Evolutionary conservation across 2,329 filamentous ascomycete species (phyloP).

Genomic region (Aspergillus tubingensis): DNA sequence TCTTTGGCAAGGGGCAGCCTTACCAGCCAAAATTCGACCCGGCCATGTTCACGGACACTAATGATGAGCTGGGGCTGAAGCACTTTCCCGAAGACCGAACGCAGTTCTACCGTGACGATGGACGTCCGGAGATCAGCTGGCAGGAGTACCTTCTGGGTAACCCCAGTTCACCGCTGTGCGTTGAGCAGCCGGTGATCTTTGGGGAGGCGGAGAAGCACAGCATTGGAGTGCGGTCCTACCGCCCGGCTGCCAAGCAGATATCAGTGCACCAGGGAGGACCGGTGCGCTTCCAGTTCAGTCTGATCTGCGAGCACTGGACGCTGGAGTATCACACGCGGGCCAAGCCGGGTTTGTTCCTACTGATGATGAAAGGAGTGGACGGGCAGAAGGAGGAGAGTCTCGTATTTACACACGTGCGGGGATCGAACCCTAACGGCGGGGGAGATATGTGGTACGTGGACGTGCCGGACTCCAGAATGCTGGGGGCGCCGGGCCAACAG

Average conservation of each 20-base stretch:
- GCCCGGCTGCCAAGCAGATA: constrained; percentile 63
- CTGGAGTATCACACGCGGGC: constrained; percentile 63
- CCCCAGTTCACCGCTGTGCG: constrained; percentile 46
- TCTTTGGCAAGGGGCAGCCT: constrained; percentile 55
- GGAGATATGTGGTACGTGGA: constrained; percentile 82
- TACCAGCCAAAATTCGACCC: constrained; percentile 73
- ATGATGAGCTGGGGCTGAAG: constrained; percentile 76
- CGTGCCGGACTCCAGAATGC: constrained; percentile 59
- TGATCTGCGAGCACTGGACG: constrained; percentile 80
- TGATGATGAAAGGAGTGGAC: constrained; percentile 67
- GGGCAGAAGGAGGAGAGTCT: constrained; percentile 68
- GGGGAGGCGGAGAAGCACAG: constrained; percentile 51
- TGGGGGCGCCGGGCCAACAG: constrained; percentile 70
- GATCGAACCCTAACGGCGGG: constrained; percentile 56
- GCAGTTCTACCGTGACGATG: constrained; percentile 75
- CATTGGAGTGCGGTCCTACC: constrained; percentile 59
- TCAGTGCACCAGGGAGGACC: constrained; percentile 58
- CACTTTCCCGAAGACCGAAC: constrained; percentile 73
- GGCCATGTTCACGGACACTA: constrained; percentile 61
- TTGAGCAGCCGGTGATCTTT: constrained; percentile 51
- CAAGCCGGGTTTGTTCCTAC: constrained; percentile 65
- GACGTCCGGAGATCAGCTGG: constrained; percentile 65
- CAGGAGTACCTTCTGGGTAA: constrained; percentile 76
- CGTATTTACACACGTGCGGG: constrained; percentile 60
- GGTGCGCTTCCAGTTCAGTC: constrained; percentile 78